Base-by-base conservation (phyloP, 495 filamentous ascomycete genomes). In the Chaetomium tenue region DNA sequence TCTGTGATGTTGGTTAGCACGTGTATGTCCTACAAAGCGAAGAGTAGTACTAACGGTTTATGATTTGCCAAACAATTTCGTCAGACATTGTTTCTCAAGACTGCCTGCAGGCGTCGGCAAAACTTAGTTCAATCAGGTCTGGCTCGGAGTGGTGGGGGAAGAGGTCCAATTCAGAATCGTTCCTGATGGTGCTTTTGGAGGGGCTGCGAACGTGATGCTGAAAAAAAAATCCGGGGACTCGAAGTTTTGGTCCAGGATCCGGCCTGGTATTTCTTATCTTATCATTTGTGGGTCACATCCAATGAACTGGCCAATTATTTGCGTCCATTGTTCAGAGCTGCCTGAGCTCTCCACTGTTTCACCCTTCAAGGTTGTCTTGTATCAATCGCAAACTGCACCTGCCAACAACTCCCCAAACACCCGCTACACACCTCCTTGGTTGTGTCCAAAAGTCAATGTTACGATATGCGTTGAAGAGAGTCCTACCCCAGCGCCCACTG, bases 51-150 rank as follows among this genome's bases (percentile, higher is more conserved):
- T 63, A 55, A 72, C 72, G 73, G 63, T 76, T 76, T 47, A 76
- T 74, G 50, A 76, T 75, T 63, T 76, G 72, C 94, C 94, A 98
- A 70, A 98, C 91, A 68, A 98, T 95, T 76, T 98, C 94, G 83
- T 98, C 94, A 52, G 91, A 96, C 69, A 74, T 74, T 54, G 12
- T 64, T 47, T 54, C 26, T 33, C n/a, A n/a, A n/a, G n/a, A 1
- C 50, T 42, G 25, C 22, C 12, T 23, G 20, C 53, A 57, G 18
- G 46, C 46, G 13, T 47, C 2, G 30, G 30, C 33, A 22, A 37
- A 7, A 57, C 18, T 28, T 33, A 30, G 40, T 44, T 22, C 25
- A 52, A 37, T 8, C 8, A 18, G 40, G 37, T 28, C 4, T 46
- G 47, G 46, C 13, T 9, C 20, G 56, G 20, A 26, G 59, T 37